phyloP scores from a whole-genome alignment of 1,284 basidiomycete species.

The Tilletia walkeri region DNA sequence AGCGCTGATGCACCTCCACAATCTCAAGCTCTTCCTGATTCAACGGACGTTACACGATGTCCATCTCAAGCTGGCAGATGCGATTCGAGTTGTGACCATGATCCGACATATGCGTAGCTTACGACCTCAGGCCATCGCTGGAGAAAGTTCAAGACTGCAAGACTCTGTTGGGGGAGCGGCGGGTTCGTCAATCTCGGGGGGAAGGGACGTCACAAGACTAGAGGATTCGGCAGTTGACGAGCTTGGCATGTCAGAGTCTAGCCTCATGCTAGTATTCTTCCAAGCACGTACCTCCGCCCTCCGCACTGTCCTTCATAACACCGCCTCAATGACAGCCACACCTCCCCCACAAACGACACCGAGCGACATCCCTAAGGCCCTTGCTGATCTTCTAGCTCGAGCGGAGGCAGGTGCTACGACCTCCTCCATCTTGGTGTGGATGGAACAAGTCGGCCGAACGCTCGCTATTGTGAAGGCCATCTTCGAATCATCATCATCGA shows the following conservation, averaged over 20 bases:
- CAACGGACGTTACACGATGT: neutral
- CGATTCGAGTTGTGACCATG: conserved; percentile 13
- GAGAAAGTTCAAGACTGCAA: neutral
- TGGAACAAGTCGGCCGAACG: neutral
- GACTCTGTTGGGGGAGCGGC: neutral
- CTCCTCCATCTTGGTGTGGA: neutral
- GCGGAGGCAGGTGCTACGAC: neutral
- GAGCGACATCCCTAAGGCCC: neutral
- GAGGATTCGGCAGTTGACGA: neutral
- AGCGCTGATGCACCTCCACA: conserved; percentile 8
- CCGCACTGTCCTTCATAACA: neutral
- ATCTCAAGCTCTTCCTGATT: conserved; percentile 3
- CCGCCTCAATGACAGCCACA: neutral
- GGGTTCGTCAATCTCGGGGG: too few relatives aligned
- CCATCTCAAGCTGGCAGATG: neutral
- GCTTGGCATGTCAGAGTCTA: conserved; percentile 11
- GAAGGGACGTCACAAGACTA: too few relatives aligned
- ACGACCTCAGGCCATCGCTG: neutral
- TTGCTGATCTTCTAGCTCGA: neutral
- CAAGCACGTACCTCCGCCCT: conserved; percentile 4
- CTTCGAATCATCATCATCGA: neutral
- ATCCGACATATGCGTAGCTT: conserved; percentile 10
- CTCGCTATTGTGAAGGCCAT: neutral
- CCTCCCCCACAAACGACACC: neutral
- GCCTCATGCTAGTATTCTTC: conserved; percentile 15